These are phyloP conservation scores for Pseudocercospora fijiensis DNA, from an alignment of 2,329 filamentous ascomycete species.

Conservation along the genomic window DNA sequence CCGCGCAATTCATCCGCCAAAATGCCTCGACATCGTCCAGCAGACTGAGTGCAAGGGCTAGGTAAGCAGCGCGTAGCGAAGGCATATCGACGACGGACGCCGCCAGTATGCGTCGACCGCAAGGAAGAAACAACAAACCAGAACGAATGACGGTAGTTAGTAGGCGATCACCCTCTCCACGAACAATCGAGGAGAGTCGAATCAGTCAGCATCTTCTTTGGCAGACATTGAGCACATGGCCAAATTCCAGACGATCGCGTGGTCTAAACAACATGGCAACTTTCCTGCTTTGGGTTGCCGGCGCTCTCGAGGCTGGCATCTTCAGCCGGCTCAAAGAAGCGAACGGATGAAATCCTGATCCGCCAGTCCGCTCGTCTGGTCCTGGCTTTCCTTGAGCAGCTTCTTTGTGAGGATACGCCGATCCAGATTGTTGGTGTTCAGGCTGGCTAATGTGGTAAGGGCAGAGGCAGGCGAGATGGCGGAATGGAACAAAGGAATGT, in stretches of 20 bases:
- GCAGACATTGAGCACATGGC: conserved; percentile 1
- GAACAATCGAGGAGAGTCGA: not conserved
- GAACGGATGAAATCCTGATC: not conserved
- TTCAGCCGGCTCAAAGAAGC: conserved; percentile 4
- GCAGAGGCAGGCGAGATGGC: conserved; percentile 7
- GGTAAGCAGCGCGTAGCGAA: not conserved
- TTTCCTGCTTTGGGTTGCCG: not conserved
- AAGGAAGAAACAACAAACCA: not conserved
- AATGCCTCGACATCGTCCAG: conserved; percentile 34
- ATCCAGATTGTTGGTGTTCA: not conserved
- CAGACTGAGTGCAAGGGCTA: conserved; percentile 18
- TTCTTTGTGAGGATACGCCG: conserved; percentile 1
- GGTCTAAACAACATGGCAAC: conserved; percentile 13
- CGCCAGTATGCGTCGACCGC: not conserved
- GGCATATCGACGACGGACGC: conserved; percentile 20
- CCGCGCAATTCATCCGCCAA: conserved; percentile 40
- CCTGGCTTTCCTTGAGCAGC: not conserved
- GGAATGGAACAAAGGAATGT: conserved; percentile 16
- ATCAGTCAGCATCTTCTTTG: conserved; percentile 1
- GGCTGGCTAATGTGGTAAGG: not conserved
- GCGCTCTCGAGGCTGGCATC: not conserved
- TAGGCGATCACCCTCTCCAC: not conserved
- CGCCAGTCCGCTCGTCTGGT: not conserved
- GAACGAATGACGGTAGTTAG: conserved; percentile 4
- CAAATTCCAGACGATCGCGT: conserved; percentile 16